Base-by-base conservation (phyloP, 805 yeast species). In the Spathaspora sp. region DNA sequence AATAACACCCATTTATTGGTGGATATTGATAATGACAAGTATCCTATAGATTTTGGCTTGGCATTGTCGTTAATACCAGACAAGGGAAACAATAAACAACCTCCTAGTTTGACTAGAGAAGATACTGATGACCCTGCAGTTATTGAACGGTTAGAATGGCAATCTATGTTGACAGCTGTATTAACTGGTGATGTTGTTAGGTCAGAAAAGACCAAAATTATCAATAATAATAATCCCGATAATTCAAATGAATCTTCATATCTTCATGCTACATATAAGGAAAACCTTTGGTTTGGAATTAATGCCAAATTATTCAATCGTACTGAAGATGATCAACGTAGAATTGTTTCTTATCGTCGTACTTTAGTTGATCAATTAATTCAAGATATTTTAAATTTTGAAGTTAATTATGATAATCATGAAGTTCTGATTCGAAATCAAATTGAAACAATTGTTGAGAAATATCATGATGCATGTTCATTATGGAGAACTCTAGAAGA, bases 151-250 rank as follows among this genome's bases (percentile, higher is more conserved):
- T 73, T 92, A 11, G 97, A 91, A 68, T 94, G 99, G 99, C 98
- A 94, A 68, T 81, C 93, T 0, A 90, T 94, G 96, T 76, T 94
- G 47, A 80, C 88, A 10, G 80, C 91, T 2, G 98, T 94, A 3
- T 78, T 94, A 35, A 93, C 96, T 2, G 98, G 99, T 58, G 98
- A 94, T 67, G 96, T 94, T 49, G 91, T 94, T 18, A 81, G 86
- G 35, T 86, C 93, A 11, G 99, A 94, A 62, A 94, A 93, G 68
- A 85, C 89, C 3, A 85, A 85, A 66, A 76, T 88, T 50, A 83
- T 81, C 14, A 80, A 78, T 49, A 83, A 79, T 38, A 64, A 67
- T 23, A 68, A 62, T 55, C 59, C 67, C 0, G 69, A 67, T 42
- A 69, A 65, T 42, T 63, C 64, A 29, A 75, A 71, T 55, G 86